Conservation (phyloP, 345 rosid genomes). For the Crucihimalaya himalaica region DNA sequence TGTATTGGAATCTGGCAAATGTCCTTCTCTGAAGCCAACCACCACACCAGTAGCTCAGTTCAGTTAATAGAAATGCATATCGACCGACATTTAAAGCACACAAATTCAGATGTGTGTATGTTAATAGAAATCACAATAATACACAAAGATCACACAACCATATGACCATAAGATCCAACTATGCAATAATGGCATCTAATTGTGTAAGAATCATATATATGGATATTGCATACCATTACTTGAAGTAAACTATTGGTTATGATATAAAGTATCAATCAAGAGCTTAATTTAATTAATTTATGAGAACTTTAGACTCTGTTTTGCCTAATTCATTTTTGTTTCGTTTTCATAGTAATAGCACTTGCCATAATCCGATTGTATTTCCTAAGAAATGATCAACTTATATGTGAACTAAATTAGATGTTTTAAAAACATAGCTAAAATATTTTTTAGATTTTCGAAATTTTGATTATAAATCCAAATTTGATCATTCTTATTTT, state of each 20-base stretch:
- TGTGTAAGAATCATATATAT: neutral
- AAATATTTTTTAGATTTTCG: too few relatives aligned
- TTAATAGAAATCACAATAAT: conserved; percentile 20
- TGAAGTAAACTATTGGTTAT: neutral
- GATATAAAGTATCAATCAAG: neutral
- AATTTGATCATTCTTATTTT: neutral
- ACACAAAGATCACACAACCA: conserved; percentile 7
- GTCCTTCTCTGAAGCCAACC: conserved; percentile 35
- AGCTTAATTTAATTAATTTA: neutral
- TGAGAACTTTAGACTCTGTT: too few relatives aligned
- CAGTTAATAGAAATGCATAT: conserved; percentile 19
- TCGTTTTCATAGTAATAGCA: too few relatives aligned
- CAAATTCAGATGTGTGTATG: conserved; percentile 17
- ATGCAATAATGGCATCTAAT: conserved; percentile 10
- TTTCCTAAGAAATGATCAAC: neutral
- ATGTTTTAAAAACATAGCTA: neutral
- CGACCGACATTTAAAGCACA: conserved; percentile 21
- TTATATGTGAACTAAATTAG: neutral
- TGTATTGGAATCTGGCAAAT: conserved; percentile 28
- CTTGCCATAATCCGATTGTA: too few relatives aligned
- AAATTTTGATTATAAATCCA: neutral
- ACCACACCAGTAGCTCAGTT: conserved; percentile 10
- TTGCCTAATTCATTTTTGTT: too few relatives aligned
- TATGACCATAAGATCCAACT: conserved; percentile 30
- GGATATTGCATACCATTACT: neutral